Base-by-base conservation (phyloP, 2,329 filamentous ascomycete species). In the Peltaster fructicola region DNA sequence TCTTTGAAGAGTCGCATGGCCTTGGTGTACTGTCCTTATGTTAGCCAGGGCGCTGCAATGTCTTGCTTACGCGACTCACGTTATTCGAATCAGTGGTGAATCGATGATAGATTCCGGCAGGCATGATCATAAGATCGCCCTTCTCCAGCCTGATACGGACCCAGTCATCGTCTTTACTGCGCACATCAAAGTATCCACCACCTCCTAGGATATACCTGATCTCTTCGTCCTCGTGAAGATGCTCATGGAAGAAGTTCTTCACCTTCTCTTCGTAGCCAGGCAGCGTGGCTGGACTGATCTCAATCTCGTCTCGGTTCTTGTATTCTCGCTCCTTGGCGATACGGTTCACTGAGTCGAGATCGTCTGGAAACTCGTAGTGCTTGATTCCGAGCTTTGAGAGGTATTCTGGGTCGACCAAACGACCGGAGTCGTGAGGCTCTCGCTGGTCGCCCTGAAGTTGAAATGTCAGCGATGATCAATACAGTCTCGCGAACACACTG, bases 1-100 rank as follows among this genome's bases (percentile, higher is more conserved):
- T 95, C 88, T 58, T 95, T 84, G 67, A 95, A 98, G 25, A 98
- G 62, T 29, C 88, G 68, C 80, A 95, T 85, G 8, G 88, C 88
- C 47, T 90, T 79, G 38, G 92, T 80, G 47, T 85, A 93, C 84
- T 93, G 39, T 15, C 14, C 23, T 26, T 14, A 5, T 14, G 15
- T 11, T 32, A 19, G 27, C 45, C 22, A 49, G 39, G 26, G 20
- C 17, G 7, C 10, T 20, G 14, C 22, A 5, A 12, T 5, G 8
- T 5, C 18, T 12, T 5, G n/a, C 18, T 5, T 20, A n/a, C 12
- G 18, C 8, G 15, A 67, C 80, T 56, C 52, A 92, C 84, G 48
- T 98, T 91, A 33, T 73, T 67, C 47, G 75, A 72, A 52, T 93
- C 84, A 0, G 84, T 95, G 6, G 88, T 98, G 48, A 98, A 98